Evolutionary conservation across 2,329 filamentous ascomycete genomes (phyloP).

Genomic region (Tothia fuscella): DNA sequence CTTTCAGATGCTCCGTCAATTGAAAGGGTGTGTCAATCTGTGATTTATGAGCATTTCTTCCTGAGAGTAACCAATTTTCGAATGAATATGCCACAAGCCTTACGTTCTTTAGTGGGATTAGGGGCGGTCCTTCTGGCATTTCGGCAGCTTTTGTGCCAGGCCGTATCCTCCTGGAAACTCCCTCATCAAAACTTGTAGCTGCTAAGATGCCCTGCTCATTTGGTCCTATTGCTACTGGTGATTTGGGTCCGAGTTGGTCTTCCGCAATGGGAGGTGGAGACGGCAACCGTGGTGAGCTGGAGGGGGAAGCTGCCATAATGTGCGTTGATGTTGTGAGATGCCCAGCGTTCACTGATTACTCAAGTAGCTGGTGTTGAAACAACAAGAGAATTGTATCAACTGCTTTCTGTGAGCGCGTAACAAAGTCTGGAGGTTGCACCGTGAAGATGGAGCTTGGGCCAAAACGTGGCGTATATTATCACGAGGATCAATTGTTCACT

Average conservation of each 20-base stretch:
- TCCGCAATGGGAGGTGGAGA: slow-evolving; percentile 92
- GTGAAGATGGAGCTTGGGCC: too few relatives aligned
- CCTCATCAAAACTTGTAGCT: slow-evolving; percentile 54
- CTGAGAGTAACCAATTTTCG: not conserved
- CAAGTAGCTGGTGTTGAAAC: too few relatives aligned
- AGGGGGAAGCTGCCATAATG: slow-evolving; percentile 38
- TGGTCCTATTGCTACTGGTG: slow-evolving; percentile 55
- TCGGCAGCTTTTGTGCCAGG: slow-evolving; percentile 85
- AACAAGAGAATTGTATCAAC: too few relatives aligned
- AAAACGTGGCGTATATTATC: too few relatives aligned
- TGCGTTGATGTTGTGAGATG: too few relatives aligned
- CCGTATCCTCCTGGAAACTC: slow-evolving; percentile 72
- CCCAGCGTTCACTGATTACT: too few relatives aligned
- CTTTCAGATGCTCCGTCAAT: slow-evolving; percentile 91
- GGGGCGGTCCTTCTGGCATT: slow-evolving; percentile 83
- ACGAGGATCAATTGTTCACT: too few relatives aligned
- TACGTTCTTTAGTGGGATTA: slow-evolving; percentile 77
- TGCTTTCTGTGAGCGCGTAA: too few relatives aligned
- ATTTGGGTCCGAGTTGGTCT: slow-evolving; percentile 76
- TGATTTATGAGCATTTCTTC: slow-evolving; percentile 1
- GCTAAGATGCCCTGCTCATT: slow-evolving; percentile 42
- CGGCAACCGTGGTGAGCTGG: slow-evolving; percentile 82
- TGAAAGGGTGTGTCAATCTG: slow-evolving; percentile 96
- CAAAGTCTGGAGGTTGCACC: too few relatives aligned
- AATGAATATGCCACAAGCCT: slow-evolving; percentile 23